Base-by-base conservation (phyloP, 2,329 filamentous ascomycete species). In the Trichoderma guizhouense region DNA sequence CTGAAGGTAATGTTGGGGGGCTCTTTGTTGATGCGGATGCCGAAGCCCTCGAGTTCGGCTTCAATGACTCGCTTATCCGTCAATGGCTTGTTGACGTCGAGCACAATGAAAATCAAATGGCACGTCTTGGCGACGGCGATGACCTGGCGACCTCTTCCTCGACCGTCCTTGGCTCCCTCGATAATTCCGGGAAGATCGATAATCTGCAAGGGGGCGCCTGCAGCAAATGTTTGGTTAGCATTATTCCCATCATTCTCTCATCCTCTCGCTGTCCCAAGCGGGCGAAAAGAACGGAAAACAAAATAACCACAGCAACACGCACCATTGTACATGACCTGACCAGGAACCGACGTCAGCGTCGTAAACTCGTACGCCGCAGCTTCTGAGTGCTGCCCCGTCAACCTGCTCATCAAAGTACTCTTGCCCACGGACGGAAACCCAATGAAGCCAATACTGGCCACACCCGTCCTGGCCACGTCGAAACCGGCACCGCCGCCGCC, bases 91-190 rank as follows among this genome's bases (percentile, higher is more conserved):
- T 98, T 98, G 79, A 99, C 96, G 79, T 99, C 96, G 70, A 99
- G 87, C 62, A 99, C 94, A 79, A 99, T 99, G 83, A 98, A 98
- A 78, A 99, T 99, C 77, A 99, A 84, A 87, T 99, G 93, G 84
- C 96, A 99, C 21, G 96, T 98, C 86, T 99, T 99, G 73, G 96
- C 95, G 63, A 99, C 96, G 9, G 96, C 96, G 85, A 99, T 99
- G 79, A 99, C 96, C 85, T 99, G 96, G 77, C 95, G 91, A 87
- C 96, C 96, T 87, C 96, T 91, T 85, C 96, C 96, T 81, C 97
- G 97, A 75, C 96, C 96, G 81, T 99, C 96, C 83, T 99, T 98
- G 77, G 96, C 96, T 80, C 96, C 96, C 83, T 98, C 93, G 76
- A 99, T 99, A 79, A 99, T 99, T 90, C 96, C 96, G 1, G 96